Evolutionary conservation across 2,329 filamentous ascomycete genomes (phyloP).

Genomic region (Macrophomina pseudophaseolina): DNA sequence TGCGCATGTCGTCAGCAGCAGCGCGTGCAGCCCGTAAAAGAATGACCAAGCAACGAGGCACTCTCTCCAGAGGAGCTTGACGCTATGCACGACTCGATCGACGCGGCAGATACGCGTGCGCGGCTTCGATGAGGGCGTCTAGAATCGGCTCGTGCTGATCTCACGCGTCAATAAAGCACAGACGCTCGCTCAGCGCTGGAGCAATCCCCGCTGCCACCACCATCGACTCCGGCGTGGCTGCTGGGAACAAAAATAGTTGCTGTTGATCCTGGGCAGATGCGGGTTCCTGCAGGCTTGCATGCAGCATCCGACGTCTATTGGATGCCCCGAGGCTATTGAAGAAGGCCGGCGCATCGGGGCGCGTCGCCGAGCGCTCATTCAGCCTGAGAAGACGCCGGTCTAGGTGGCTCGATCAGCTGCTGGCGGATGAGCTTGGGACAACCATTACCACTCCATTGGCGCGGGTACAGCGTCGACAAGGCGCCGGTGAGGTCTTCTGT

Average conservation of each 20-base stretch:
- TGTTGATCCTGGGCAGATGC: background rate
- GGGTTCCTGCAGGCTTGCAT: conserved; percentile 15
- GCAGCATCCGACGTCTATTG: background rate
- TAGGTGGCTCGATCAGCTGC: no score
- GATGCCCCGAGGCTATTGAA: background rate
- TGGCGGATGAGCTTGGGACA: background rate
- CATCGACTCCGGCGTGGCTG: background rate
- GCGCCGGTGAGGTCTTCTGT: no score
- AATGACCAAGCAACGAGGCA: no score
- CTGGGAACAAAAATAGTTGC: background rate
- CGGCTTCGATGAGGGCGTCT: background rate
- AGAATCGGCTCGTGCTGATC: conserved; percentile 8
- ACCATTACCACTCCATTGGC: no score
- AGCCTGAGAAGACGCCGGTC: background rate
- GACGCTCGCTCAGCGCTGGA: background rate
- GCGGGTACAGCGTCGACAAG: no score
- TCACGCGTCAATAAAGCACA: conserved; percentile 20
- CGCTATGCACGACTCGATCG: background rate
- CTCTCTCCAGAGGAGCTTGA: background rate
- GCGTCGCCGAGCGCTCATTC: background rate
- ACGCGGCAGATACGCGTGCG: background rate
- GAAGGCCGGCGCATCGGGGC: background rate
- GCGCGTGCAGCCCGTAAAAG: background rate
- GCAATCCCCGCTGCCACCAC: background rate
- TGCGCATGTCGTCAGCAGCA: background rate